Conservation (phyloP, 208 protist species). For the Leishmania braziliensis region DNA sequence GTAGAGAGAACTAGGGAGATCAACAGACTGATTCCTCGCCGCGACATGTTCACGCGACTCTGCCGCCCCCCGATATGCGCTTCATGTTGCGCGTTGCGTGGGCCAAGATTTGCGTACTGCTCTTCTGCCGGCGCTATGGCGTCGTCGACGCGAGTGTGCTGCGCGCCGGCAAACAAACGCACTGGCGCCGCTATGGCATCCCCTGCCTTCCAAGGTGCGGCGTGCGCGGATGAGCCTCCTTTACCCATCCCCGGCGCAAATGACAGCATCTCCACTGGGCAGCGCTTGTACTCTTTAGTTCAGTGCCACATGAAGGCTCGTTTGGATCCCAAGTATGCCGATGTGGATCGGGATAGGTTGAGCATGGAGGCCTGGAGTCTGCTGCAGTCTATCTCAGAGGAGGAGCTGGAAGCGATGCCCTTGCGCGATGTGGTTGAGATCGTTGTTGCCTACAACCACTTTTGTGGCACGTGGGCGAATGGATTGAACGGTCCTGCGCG, state of each 20-base stretch:
- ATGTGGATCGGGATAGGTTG: slow-evolving; percentile 12
- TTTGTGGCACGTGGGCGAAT: slow-evolving; percentile 56
- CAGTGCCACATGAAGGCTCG: slow-evolving; percentile 11
- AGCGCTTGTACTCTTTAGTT: slow-evolving; percentile 30
- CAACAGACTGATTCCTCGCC: too few species aligned
- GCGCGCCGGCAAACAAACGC: not conserved
- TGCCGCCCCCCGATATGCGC: not conserved
- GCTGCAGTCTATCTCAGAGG: slow-evolving; percentile 46
- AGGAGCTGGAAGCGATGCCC: slow-evolving; percentile 36
- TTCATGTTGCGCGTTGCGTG: not conserved
- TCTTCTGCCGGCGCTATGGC: not conserved
- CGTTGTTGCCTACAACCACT: slow-evolving; percentile 64
- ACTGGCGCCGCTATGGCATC: not conserved
- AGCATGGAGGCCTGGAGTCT: slow-evolving; percentile 58
- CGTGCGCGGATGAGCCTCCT: not conserved
- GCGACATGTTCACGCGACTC: not conserved
- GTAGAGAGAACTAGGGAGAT: not conserved
- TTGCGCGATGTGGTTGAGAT: slow-evolving; percentile 52
- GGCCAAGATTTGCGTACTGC: not conserved
- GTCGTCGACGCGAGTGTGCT: not conserved
- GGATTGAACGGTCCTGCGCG: slow-evolving; percentile 57
- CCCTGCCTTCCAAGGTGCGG: not conserved
- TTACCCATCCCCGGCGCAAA: not conserved
- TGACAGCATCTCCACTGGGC: slow-evolving; percentile 4
- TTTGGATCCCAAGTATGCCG: not conserved